Conservation (phyloP, 75 land plant species). For the Picea glauca region DNA sequence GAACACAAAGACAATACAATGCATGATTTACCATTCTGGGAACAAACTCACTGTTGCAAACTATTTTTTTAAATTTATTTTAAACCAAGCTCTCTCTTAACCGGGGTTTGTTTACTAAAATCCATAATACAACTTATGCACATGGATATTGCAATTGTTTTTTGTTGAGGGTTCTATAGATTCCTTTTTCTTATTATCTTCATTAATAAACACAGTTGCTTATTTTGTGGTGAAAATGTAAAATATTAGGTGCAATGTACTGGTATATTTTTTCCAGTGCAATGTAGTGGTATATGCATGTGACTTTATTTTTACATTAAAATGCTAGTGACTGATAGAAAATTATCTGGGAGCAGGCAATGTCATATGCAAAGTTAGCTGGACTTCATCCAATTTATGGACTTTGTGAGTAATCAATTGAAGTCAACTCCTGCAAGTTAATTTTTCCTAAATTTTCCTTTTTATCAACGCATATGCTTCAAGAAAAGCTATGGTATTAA, state of each 20-base stretch:
- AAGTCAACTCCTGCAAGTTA: not conserved
- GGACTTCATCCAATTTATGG: conserved; percentile 98
- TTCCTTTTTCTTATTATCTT: not conserved
- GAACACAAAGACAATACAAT: no score
- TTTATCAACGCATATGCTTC: not conserved
- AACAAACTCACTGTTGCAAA: no score
- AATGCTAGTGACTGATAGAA: conserved; percentile 5
- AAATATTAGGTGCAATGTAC: conserved; percentile 1
- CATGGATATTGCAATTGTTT: not conserved
- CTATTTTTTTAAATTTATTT: no score
- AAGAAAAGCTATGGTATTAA: not conserved
- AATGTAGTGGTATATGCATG: not conserved
- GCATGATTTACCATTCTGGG: no score
- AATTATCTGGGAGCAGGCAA: conserved; percentile 53
- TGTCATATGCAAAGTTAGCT: conserved; percentile 98
- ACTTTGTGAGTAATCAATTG: conserved; percentile 64
- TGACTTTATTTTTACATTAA: conserved; percentile 4
- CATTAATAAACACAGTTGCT: not conserved
- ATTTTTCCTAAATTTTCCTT: not conserved
- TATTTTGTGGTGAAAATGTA: not conserved
- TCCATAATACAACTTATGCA: no score
- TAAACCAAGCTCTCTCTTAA: no score
- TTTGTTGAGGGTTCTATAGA: not conserved
- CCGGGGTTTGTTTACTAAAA: no score
- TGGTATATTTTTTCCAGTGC: not conserved